Evolutionary conservation across 164 flowering plant genomes (phyloP).

Genomic region (Litsea cubeba): DNA sequence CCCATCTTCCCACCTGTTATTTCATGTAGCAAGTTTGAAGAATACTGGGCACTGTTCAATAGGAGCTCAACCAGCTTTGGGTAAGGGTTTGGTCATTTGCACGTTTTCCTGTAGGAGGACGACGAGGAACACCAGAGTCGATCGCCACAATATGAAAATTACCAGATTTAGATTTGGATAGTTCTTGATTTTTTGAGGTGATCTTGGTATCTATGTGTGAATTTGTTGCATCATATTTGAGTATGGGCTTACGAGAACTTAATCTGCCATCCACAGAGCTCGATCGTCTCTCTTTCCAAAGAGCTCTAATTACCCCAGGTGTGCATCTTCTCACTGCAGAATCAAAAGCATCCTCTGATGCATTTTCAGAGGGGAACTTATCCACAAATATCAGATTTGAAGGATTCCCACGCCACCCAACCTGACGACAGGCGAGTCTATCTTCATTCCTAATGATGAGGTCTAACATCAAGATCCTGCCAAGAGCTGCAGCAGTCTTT

Average conservation of each 20-base stretch:
- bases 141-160: constrained; percentile 68
- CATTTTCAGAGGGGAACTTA: constrained; percentile 34
- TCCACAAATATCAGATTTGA: constrained; percentile 77
- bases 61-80: constrained; percentile 93
- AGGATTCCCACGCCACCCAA: constrained; percentile 93
- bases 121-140: constrained; percentile 93
- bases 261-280: constrained; percentile 66
- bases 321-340: constrained; percentile 45
- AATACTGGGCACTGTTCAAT: constrained; percentile 64
- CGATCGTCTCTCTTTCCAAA: constrained; percentile 79
- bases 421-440: constrained; percentile 87
- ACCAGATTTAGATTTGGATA: constrained; percentile 21
- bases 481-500: constrained; percentile 75
- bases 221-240: constrained; percentile 45
- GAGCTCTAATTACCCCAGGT: constrained; percentile 53
- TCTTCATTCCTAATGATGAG: constrained; percentile 98
- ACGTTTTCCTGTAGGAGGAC: constrained; percentile 98
- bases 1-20: constrained; percentile 84
- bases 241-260: constrained; percentile 28
- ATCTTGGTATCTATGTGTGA: constrained; percentile 40
- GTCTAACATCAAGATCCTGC: constrained; percentile 89
- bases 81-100: constrained; percentile 82
- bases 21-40: constrained; percentile 63
- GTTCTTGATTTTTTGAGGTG: constrained; percentile 21
- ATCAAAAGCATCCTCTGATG: constrained; percentile 57